Evolutionary conservation across 1,139 yeast species (phyloP).

Genomic region (Citeromyces siamensis): DNA sequence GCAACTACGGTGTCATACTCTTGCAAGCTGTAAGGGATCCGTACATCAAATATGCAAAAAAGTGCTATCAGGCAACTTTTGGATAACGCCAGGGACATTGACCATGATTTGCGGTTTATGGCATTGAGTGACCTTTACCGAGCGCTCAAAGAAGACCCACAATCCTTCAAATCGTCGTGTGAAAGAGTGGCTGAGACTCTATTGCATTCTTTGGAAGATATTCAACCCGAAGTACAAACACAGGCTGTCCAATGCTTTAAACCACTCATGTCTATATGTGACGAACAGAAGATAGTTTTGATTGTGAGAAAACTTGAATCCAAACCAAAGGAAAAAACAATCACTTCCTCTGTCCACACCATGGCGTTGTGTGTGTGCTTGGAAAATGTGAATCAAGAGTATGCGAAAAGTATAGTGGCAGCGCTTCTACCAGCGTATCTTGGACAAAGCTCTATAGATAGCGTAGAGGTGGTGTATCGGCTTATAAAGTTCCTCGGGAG

Average conservation of each 20-base stretch:
- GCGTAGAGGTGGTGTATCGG: slow-evolving; percentile 53
- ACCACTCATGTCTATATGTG: slow-evolving; percentile 22
- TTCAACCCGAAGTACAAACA: slow-evolving; percentile 65
- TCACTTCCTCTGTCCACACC: slow-evolving; percentile 52
- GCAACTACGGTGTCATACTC: no score
- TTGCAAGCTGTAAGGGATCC: no score
- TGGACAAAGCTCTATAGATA: slow-evolving; percentile 30
- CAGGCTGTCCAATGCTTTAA: slow-evolving; percentile 57
- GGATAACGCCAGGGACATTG: slow-evolving; percentile 52
- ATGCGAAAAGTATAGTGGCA: slow-evolving; percentile 21
- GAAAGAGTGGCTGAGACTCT: slow-evolving; percentile 32
- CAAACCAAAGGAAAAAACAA: slow-evolving; percentile 22
- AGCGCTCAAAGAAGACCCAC: slow-evolving; percentile 21
- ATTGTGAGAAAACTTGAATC: slow-evolving; percentile 17
- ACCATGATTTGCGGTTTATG: slow-evolving; percentile 81
- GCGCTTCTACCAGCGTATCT: slow-evolving; percentile 21
- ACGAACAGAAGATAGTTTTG: slow-evolving; percentile 14
- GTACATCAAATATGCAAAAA: background rate
- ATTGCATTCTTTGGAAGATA: slow-evolving; percentile 44
- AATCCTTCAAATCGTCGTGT: slow-evolving; percentile 15
- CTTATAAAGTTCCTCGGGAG: slow-evolving; percentile 42
- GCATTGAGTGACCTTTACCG: slow-evolving; percentile 67
- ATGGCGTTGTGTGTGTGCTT: slow-evolving; percentile 61
- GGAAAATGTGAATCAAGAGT: slow-evolving; percentile 16
- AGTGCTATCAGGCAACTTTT: slow-evolving; percentile 17